A percentile compares a stretch with the other conserved stretches of the same genome.
Conservation (phyloP, 805 yeast genomes). For the Priceomyces fermenticarens region DNA sequence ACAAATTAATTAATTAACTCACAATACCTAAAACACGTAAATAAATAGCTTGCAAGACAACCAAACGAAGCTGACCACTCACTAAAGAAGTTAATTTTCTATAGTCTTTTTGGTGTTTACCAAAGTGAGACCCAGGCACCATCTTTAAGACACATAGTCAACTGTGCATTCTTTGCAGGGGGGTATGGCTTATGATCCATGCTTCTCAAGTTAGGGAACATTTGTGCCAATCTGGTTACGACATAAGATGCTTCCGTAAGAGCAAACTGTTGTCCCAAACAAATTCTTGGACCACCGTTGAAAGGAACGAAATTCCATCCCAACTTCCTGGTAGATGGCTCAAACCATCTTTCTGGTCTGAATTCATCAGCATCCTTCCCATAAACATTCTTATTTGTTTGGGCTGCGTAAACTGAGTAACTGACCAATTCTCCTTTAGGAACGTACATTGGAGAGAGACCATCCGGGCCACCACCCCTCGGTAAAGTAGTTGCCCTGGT, state of each 20-base stretch:
- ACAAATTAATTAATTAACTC: too few species aligned
- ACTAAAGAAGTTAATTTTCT: too few species aligned
- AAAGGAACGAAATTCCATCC: conserved; percentile 38
- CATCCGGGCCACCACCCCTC: conserved; percentile 47
- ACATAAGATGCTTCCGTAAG: conserved; percentile 36
- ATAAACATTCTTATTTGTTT: conserved; percentile 30
- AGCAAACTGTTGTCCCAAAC: conserved; percentile 39
- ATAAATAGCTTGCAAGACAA: too few species aligned
- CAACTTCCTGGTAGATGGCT: conserved; percentile 17
- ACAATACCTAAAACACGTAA: too few species aligned
- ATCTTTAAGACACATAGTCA: conserved; percentile 25
- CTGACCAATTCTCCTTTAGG: conserved; percentile 41
- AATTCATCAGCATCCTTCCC: conserved; percentile 29
- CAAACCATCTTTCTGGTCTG: conserved; percentile 33
- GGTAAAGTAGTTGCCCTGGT: conserved; percentile 47
- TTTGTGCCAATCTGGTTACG: conserved; percentile 25
- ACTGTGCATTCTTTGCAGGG: conserved; percentile 23
- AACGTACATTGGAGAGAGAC: conserved; percentile 36
- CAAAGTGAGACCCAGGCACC: conserved; percentile 11
- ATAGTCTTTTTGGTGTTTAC: too few species aligned
- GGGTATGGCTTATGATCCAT: conserved; percentile 17
- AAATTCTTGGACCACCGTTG: conserved; percentile 37
- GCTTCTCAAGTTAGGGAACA: conserved; percentile 23
- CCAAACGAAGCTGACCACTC: too few species aligned
- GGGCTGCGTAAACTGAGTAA: conserved; percentile 41